Conservation (phyloP, 805 yeast species). For the Metschnikowia vanudenii region DNA sequence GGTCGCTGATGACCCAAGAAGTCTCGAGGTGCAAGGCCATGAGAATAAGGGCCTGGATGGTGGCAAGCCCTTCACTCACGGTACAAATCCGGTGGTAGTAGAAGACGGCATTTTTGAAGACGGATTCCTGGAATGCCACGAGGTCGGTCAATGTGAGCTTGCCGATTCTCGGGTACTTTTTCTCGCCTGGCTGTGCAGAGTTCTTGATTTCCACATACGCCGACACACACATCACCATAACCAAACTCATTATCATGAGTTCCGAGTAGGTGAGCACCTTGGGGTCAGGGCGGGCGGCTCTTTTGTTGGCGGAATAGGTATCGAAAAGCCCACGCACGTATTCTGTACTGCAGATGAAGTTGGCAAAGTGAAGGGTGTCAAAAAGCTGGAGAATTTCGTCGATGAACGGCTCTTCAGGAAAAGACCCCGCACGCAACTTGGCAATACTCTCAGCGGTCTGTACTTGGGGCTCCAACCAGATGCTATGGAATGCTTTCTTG, state of each 20-base stretch:
- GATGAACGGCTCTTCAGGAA: conserved; percentile 26
- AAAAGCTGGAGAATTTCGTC: conserved; percentile 26
- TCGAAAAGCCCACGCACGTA: conserved; percentile 25
- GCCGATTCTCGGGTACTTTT: conserved; percentile 2
- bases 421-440: conserved; percentile 9
- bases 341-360: conserved; percentile 20
- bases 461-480: conserved; percentile 16
- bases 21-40: conserved; percentile 36
- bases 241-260: conserved; percentile 33
- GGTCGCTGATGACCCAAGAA: conserved; percentile 37
- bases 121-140: conserved; percentile 15
- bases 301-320: conserved; percentile 23
- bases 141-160: conserved; percentile 6
- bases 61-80: conserved; percentile 49
- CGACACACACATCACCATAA: conserved; percentile 27
- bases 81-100: conserved; percentile 53
- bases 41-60: conserved; percentile 52
- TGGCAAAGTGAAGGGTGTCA: conserved; percentile 21
- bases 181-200: background rate
- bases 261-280: conserved; percentile 30
- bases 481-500: conserved; percentile 11
- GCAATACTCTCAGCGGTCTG: conserved; percentile 12
- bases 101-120: conserved; percentile 19
- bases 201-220: conserved; percentile 21
- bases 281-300: conserved; percentile 6